Evolutionary conservation across 2,329 filamentous ascomycete species (phyloP), one percentile per base, ranked within the genome.

Genomic region (Magnaporthiopsis incrustans): DNA sequence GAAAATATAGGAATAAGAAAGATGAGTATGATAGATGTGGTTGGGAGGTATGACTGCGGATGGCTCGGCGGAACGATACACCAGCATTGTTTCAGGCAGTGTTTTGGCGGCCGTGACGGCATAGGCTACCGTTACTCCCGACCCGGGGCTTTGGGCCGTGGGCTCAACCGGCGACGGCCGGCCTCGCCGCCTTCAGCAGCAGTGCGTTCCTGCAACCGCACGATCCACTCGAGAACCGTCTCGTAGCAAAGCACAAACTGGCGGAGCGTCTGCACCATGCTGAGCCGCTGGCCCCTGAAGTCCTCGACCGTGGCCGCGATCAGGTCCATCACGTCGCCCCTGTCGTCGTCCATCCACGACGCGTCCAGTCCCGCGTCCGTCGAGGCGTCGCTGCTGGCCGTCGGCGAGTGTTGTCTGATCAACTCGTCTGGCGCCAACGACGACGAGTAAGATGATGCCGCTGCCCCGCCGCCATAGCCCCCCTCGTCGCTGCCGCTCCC

Each of bases 201-300:
- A 26, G 38, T 56, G 25, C 67, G 67, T 58, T 80, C 80, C 63
- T 85, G 78, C 56, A 80, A 70, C 67, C 82, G 76, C 69, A 76
- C 78, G 33, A 95, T 76, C 92, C 94, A 99, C 76, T 98, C 94
- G 64, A 96, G 78, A 8, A 98, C 83, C 57, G 91, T 96, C 78
- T 99, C 95, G 75, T 99, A 99, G 75, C 95, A 99, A 44, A 99
- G 85, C 61, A 97, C 94, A 77, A 90, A 98, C 74, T 99, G 95
- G 66, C 91, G 83, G 65, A 98, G 78, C 71, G 90, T 97, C 76
- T 98, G 95, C 58, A 99, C 94, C 93, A 98, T 99, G 76, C 92
- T 97, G 26, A 97, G 78, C 68, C 95, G 82, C 77, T 99, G 95
- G 61, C 84, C 81, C 64, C 95, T 83, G 75, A 99, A 97, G 70